Evolutionary conservation across 768 basidiomycete genomes (phyloP).

Genomic region (Lactarius akahatsu): DNA sequence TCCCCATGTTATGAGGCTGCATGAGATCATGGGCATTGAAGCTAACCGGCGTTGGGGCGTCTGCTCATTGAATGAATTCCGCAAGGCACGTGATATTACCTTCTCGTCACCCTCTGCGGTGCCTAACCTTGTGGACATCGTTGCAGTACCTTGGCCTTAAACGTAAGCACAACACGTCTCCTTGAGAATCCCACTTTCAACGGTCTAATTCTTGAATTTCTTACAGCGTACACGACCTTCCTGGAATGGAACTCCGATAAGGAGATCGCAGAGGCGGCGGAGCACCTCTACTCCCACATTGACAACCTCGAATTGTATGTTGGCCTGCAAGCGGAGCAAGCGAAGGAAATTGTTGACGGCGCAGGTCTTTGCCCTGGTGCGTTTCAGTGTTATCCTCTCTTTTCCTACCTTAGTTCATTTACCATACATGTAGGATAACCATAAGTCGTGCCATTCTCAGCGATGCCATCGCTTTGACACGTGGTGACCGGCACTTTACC

Average conservation of each 20-base stretch:
- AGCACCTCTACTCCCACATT: slow-evolving; percentile 75
- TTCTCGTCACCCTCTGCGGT: background rate
- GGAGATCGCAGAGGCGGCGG: slow-evolving; percentile 66
- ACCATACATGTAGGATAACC: slow-evolving; percentile 59
- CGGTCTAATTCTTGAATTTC: background rate
- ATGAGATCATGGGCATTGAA: slow-evolving; percentile 85
- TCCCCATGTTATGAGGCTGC: slow-evolving; percentile 64
- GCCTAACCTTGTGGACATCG: background rate
- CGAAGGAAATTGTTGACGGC: slow-evolving; percentile 72
- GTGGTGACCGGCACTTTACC: slow-evolving; percentile 81
- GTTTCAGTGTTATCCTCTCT: slow-evolving; percentile 22
- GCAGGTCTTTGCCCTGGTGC: slow-evolving; percentile 82
- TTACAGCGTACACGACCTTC: slow-evolving; percentile 63
- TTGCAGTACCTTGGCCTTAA: slow-evolving; percentile 71
- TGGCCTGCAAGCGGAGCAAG: slow-evolving; percentile 75
- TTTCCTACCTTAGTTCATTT: background rate
- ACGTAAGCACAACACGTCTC: slow-evolving; percentile 42
- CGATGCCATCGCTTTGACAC: slow-evolving; percentile 83
- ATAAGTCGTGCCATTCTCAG: slow-evolving; percentile 82
- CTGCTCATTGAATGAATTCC: slow-evolving; percentile 82
- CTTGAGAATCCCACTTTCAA: background rate
- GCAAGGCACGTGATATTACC: slow-evolving; percentile 44
- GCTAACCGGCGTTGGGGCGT: slow-evolving; percentile 76
- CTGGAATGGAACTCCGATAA: slow-evolving; percentile 78
- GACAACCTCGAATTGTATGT: slow-evolving; percentile 82